A percentile compares a stretch with the other conserved stretches of the same genome.
These are phyloP conservation scores for Marasmius tenuissimus DNA, from an alignment of 1,284 basidiomycete species.

Conservation along the genomic window DNA sequence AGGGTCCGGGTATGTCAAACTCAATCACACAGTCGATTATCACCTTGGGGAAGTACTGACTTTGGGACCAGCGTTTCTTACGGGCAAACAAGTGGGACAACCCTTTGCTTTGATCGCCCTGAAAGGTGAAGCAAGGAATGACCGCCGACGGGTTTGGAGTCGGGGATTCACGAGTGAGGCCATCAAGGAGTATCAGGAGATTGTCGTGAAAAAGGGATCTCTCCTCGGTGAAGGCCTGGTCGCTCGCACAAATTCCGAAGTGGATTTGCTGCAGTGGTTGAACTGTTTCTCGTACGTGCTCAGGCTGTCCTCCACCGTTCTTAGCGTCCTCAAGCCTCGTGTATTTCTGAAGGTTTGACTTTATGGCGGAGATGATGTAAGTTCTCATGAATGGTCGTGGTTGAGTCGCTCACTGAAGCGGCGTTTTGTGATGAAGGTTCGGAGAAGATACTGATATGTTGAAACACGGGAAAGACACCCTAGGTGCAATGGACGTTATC, in stretches of 20 bases:
- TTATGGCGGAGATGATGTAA: background rate
- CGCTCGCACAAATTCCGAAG: slow-evolving; percentile 3
- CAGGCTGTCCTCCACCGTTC: background rate
- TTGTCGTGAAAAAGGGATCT: slow-evolving; percentile 35
- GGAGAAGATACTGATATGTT: background rate
- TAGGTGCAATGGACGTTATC: background rate
- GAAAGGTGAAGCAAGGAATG: slow-evolving; percentile 35
- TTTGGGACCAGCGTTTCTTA: background rate
- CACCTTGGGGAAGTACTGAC: background rate
- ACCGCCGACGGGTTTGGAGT: slow-evolving; percentile 52
- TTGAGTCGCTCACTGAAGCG: background rate
- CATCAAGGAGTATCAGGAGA: slow-evolving; percentile 47
- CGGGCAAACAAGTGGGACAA: background rate
- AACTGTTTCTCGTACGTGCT: slow-evolving; percentile 49
- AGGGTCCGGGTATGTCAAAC: slow-evolving; percentile 33
- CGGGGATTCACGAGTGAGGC: slow-evolving; percentile 45
- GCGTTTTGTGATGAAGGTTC: background rate
- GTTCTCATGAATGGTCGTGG: background rate
- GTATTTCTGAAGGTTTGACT: background rate
- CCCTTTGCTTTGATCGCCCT: background rate
- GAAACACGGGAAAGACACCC: background rate
- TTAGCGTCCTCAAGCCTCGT: background rate
- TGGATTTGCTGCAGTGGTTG: slow-evolving; percentile 46
- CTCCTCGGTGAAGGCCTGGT: slow-evolving; percentile 39
- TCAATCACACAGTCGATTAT: too few species aligned